phyloP scores from a whole-genome alignment of 2,329 filamentous ascomycete species.

The Colletotrichum spaethianum region DNA sequence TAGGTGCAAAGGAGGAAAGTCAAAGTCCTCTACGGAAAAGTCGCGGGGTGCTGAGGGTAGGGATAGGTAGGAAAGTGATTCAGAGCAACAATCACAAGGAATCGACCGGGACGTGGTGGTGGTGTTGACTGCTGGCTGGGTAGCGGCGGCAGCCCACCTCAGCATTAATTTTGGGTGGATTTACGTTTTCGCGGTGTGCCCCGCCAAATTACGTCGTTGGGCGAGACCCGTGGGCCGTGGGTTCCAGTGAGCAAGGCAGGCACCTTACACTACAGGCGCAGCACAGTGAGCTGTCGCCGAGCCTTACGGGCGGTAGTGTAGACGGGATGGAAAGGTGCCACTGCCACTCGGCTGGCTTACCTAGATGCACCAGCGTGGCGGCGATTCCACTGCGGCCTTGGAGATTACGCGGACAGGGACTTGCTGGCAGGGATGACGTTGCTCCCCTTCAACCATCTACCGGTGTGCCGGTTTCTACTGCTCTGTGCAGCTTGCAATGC shows the following conservation, averaged over 20 bases:
- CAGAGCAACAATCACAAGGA: slow-evolving; percentile 19
- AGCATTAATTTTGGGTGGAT: slow-evolving; percentile 26
- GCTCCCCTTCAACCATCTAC: slow-evolving; percentile 1
- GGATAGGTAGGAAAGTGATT: slow-evolving; percentile 17
- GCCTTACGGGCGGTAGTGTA: slow-evolving; percentile 3
- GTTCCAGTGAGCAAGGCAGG: slow-evolving; percentile 8
- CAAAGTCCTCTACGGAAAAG: slow-evolving; percentile 2
- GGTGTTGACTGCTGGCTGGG: not conserved
- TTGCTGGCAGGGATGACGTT: slow-evolving; percentile 35
- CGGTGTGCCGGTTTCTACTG: not conserved
- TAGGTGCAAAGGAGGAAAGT: not conserved
- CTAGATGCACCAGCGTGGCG: slow-evolving; percentile 1
- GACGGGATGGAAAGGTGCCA: not conserved
- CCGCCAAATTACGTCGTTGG: slow-evolving; percentile 44
- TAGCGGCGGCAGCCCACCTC: not conserved
- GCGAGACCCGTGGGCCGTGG: not conserved
- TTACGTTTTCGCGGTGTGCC: slow-evolving; percentile 43
- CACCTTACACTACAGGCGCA: not conserved
- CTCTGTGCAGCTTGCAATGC: not conserved
- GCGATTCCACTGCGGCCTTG: slow-evolving; percentile 33
- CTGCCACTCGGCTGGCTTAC: not conserved
- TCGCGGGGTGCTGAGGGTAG: slow-evolving; percentile 15
- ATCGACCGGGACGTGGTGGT: slow-evolving; percentile 8
- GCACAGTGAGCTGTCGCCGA: not conserved
- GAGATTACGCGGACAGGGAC: slow-evolving; percentile 40